These are phyloP conservation scores for Microdochium trichocladiopsis DNA, from an alignment of 2,329 filamentous ascomycete species.

Conservation along the genomic window DNA sequence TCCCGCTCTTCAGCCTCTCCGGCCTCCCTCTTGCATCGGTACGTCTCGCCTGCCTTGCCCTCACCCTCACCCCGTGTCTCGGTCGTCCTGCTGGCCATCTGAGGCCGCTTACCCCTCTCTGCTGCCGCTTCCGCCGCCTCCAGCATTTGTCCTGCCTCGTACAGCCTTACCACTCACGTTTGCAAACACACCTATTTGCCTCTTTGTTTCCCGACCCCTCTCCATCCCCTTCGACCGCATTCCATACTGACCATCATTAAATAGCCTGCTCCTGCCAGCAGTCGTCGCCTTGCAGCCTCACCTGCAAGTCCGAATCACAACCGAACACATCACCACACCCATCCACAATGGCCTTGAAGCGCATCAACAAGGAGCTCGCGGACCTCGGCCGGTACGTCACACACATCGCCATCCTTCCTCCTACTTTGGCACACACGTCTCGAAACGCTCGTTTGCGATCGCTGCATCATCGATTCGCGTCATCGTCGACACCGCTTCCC, in stretches of 20 bases:
- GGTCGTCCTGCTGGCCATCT: not conserved
- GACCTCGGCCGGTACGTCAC: constrained; percentile 75
- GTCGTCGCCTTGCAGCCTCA: constrained; percentile 9
- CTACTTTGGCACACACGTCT: constrained; percentile 1
- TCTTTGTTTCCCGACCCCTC: not conserved
- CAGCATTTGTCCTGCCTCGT: constrained; percentile 1
- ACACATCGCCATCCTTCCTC: constrained; percentile 6
- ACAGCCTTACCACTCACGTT: not conserved
- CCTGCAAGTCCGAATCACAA: constrained; percentile 5
- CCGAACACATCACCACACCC: constrained; percentile 6
- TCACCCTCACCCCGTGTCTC: not conserved
- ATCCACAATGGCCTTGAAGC: constrained; percentile 75
- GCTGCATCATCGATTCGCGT: constrained; percentile 1
- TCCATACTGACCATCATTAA: constrained; percentile 17
- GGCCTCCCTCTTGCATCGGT: not conserved
- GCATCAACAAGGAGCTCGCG: constrained; percentile 90
- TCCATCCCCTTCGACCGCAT: constrained; percentile 15
- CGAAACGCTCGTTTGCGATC: constrained; percentile 8
- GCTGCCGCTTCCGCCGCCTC: not conserved
- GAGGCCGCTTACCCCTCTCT: not conserved
- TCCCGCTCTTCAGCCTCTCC: not conserved
- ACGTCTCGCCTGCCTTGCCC: not conserved
- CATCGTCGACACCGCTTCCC: not conserved
- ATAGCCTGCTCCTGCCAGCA: constrained; percentile 12
- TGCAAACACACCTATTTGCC: not conserved